Base-by-base conservation (phyloP, 2,329 filamentous ascomycete species). In the Colletotrichum sp. region DNA sequence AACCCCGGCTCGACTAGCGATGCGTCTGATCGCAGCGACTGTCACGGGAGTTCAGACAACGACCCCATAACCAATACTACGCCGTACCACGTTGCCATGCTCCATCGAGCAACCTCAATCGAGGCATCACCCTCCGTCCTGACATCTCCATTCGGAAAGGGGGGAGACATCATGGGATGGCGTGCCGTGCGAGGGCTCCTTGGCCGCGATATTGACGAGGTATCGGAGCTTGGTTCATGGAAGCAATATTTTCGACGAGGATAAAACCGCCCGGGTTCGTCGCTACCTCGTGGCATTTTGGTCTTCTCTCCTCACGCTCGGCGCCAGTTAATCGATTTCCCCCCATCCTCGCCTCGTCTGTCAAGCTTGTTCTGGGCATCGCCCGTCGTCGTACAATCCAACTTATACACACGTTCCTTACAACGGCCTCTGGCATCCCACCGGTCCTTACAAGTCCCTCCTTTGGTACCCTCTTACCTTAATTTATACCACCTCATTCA, bases 11-110 rank as follows among this genome's bases (percentile, higher is more conserved):
- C 65, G 30, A 34, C 52, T 34, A 61, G 27, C 55, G 28, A 55
- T 55, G 68, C 65, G 70, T 73, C 70, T 69, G 71, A 70, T 70
- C 56, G 66, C 66, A 43, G 58, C 48, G 16, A 52, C 48, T 48
- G 39, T 70, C 67, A 48, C 70, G 65, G 65, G 36, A 70, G 56
- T 71, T 65, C 55, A 69, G 52, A 70, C 52, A 60, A 27, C 28
- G 30, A 32, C 39, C 52, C 66, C 66, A 60, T 69, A 22, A 25
- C 30, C 66, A 22, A 60, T 48, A 48, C 39, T 48, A 48, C 39
- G 39, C 39, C 39, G 18, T 70, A 52, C 67, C 25, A 70, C 34
- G n/a, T 62, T 36, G 32, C 16, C 36, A 30, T 27, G 56, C 32
- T 56, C 67, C 55, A 62, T 70, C 36, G 10, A 48, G 30, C 25